Percentiles rank a stretch among this genome's conserved stretches.
Evolutionary conservation across 2,329 filamentous ascomycete species (phyloP).

Genomic region (Colletotrichum sp.): DNA sequence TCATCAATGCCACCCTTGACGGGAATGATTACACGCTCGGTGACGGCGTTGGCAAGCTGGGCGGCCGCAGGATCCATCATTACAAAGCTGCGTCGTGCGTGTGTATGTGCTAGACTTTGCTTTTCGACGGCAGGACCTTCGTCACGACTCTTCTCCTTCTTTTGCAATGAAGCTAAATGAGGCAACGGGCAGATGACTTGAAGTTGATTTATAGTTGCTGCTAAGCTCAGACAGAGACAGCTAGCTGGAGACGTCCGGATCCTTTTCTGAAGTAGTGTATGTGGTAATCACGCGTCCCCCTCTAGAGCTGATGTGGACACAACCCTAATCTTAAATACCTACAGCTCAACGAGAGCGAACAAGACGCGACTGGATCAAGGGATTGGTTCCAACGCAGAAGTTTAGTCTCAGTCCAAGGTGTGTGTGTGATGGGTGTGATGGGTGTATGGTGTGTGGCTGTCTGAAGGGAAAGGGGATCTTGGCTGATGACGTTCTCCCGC

Average conservation of each 20-base stretch:
- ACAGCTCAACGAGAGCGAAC: neutral
- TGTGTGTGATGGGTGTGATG: neutral
- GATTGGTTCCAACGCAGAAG: neutral
- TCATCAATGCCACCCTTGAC: slow-evolving; percentile 27
- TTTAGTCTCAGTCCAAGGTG: neutral
- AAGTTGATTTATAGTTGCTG: neutral
- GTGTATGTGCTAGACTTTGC: neutral
- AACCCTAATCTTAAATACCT: slow-evolving; percentile 18
- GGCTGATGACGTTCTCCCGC: neutral
- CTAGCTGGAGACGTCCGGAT: neutral
- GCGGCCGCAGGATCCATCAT: slow-evolving; percentile 14
- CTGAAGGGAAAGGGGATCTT: neutral
- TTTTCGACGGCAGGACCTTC: neutral
- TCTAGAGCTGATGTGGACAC: neutral
- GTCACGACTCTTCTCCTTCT: neutral
- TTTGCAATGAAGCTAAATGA: neutral
- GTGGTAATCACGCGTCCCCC: neutral
- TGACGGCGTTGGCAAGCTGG: slow-evolving; percentile 20
- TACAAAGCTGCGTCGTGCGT: neutral
- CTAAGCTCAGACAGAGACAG: neutral
- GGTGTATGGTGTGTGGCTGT: neutral
- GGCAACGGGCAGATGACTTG: neutral
- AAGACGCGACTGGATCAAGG: neutral
- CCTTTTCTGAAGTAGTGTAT: neutral
- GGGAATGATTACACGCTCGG: slow-evolving; percentile 26